These are phyloP conservation scores for Phylloporus gajari DNA, from an alignment of 1,284 basidiomycete genomes.

Conservation along the genomic window DNA sequence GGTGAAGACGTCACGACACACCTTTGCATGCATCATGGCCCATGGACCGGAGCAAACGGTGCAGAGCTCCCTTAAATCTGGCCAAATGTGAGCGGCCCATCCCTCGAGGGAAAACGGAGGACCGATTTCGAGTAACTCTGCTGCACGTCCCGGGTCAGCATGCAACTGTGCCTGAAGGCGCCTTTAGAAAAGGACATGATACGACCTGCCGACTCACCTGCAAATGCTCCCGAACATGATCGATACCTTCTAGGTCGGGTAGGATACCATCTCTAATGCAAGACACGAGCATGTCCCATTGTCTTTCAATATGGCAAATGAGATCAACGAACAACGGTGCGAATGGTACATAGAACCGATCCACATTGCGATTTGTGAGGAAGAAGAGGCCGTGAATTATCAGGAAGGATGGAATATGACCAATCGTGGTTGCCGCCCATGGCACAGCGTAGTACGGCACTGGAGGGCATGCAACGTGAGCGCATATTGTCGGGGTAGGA, in stretches of 20 bases:
- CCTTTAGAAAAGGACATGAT: neutral
- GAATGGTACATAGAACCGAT: slow-evolving; percentile 11
- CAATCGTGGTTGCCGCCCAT: slow-evolving; percentile 20
- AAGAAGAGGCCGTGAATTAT: too few species aligned
- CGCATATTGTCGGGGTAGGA: too few species aligned
- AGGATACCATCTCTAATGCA: slow-evolving; percentile 29
- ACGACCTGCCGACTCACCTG: slow-evolving; percentile 13
- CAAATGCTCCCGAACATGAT: slow-evolving; percentile 25
- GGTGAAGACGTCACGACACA: too few species aligned
- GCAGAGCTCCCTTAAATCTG: too few species aligned
- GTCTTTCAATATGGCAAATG: slow-evolving; percentile 26
- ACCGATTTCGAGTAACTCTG: neutral
- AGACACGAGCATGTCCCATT: slow-evolving; percentile 33
- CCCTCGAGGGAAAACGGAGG: neutral
- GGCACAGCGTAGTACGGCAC: too few species aligned
- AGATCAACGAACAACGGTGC: slow-evolving; percentile 25
- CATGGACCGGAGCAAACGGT: too few species aligned
- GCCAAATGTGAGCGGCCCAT: too few species aligned
- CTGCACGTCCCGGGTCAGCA: neutral
- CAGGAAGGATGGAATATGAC: too few species aligned
- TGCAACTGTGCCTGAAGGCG: neutral
- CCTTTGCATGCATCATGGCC: too few species aligned
- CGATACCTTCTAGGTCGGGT: slow-evolving; percentile 27
- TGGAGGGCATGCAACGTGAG: too few species aligned
- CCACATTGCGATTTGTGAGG: slow-evolving; percentile 10